phyloP scores from a whole-genome alignment of 139 green algal species.

The Chlamydomonas sphaeroides region DNA sequence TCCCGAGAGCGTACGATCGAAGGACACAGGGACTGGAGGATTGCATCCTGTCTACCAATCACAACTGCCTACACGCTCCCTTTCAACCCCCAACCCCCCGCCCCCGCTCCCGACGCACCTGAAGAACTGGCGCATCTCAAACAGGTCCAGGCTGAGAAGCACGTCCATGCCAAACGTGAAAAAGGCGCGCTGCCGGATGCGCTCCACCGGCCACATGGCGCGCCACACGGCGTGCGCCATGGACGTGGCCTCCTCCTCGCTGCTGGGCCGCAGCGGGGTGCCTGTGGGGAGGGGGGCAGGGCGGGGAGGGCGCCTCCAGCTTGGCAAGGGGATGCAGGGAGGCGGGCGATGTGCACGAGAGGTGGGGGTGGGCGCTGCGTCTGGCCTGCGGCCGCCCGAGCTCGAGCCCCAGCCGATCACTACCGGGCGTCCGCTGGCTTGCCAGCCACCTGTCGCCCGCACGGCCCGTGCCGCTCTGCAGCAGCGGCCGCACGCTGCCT shows the following conservation, averaged over 20 bases:
- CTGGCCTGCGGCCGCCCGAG: too few species aligned
- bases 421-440: too few species aligned
- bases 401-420: too few species aligned
- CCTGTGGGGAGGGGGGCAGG: slow-evolving; percentile 9
- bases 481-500: too few species aligned
- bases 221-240: slow-evolving; percentile 84
- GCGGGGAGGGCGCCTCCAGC: not conserved
- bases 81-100: too few species aligned
- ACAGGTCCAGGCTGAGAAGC: slow-evolving; percentile 85
- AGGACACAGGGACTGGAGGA: too few species aligned
- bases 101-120: not conserved
- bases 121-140: slow-evolving; percentile 88
- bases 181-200: slow-evolving; percentile 93
- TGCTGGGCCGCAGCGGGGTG: slow-evolving; percentile 22
- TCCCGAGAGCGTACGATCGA: too few species aligned
- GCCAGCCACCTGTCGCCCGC: too few species aligned
- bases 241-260: slow-evolving; percentile 63
- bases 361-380: not conserved
- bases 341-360: not conserved
- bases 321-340: too few species aligned
- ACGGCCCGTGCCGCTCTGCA: too few species aligned
- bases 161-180: slow-evolving; percentile 98
- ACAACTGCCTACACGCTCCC: too few species aligned
- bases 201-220: slow-evolving; percentile 87
- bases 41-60: too few species aligned